These are phyloP conservation scores for Entomortierella lignicola DNA, from an alignment of 192 early-diverging fungal genomes.

Conservation along the genomic window DNA sequence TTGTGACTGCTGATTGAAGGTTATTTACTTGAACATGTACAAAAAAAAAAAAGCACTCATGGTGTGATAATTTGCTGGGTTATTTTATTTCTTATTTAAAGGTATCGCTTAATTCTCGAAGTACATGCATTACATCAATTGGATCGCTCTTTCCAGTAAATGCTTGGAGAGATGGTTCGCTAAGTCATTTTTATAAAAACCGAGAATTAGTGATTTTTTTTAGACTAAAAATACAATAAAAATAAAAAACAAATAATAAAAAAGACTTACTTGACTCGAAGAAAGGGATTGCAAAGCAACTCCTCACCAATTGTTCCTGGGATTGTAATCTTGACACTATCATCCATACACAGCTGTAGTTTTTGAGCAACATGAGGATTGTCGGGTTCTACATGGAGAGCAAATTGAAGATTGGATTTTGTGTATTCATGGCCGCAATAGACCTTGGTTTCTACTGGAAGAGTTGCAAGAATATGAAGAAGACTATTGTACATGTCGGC, in stretches of 20 bases:
- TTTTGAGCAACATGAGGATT: slow-evolving; percentile 66
- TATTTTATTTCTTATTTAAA: slow-evolving; percentile 25
- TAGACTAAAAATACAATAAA: neutral
- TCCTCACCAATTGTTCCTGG: slow-evolving; percentile 93
- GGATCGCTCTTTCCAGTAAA: slow-evolving; percentile 69
- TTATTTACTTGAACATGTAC: neutral
- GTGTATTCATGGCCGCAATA: slow-evolving; percentile 73
- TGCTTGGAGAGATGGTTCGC: slow-evolving; percentile 67
- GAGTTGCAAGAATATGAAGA: slow-evolving; percentile 61
- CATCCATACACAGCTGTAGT: slow-evolving; percentile 31
- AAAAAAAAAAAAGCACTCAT: too few species aligned
- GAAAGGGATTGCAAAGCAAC: slow-evolving; percentile 87
- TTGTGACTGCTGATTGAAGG: slow-evolving; percentile 1
- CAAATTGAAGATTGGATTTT: slow-evolving; percentile 75
- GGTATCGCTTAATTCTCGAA: slow-evolving; percentile 77
- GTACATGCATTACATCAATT: slow-evolving; percentile 76
- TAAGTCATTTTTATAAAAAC: neutral
- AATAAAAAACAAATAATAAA: neutral
- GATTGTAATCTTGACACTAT: slow-evolving; percentile 61
- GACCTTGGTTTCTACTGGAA: slow-evolving; percentile 71
- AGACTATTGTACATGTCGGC: slow-evolving; percentile 70
- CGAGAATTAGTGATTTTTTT: too few species aligned
- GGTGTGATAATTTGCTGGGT: neutral
- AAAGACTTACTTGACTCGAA: slow-evolving; percentile 72
- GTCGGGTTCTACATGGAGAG: slow-evolving; percentile 76